Conservation (phyloP, 2,329 filamentous ascomycete species). For the Trichoderma sp. region DNA sequence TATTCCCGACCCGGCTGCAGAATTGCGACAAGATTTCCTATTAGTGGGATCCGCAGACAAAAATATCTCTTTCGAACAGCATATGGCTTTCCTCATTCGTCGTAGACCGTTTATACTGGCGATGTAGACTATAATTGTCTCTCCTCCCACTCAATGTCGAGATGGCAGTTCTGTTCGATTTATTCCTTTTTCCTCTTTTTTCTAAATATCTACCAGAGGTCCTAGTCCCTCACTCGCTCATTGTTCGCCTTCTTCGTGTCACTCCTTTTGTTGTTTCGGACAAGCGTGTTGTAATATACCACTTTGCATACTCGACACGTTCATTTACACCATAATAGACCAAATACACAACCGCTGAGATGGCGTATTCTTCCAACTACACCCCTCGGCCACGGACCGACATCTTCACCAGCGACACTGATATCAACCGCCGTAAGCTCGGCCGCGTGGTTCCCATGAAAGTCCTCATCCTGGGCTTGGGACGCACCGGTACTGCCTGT, state of each 20-base stretch:
- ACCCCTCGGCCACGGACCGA: conserved; percentile 54
- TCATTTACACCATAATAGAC: neutral
- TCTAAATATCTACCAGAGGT: neutral
- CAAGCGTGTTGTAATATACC: neutral
- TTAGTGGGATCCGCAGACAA: neutral
- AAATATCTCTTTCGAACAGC: neutral
- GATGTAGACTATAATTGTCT: neutral
- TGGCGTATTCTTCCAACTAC: conserved; percentile 40
- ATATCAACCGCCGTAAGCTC: conserved; percentile 69
- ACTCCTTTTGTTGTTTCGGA: neutral
- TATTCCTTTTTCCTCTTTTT: neutral
- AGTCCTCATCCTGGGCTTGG: conserved; percentile 70
- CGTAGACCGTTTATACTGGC: neutral
- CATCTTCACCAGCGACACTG: conserved; percentile 67
- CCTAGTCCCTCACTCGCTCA: neutral
- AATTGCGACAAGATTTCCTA: neutral
- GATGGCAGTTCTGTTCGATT: neutral
- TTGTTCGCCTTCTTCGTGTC: neutral
- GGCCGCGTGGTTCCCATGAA: conserved; percentile 67
- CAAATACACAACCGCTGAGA: conserved; percentile 26
- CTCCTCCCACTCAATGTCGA: neutral
- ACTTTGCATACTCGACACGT: neutral
- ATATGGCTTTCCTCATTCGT: neutral
- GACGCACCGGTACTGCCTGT: conserved; percentile 73
- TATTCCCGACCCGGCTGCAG: neutral